These are phyloP conservation scores for Medakamo hakoo DNA, from an alignment of 139 green algal species.

Conservation along the genomic window DNA sequence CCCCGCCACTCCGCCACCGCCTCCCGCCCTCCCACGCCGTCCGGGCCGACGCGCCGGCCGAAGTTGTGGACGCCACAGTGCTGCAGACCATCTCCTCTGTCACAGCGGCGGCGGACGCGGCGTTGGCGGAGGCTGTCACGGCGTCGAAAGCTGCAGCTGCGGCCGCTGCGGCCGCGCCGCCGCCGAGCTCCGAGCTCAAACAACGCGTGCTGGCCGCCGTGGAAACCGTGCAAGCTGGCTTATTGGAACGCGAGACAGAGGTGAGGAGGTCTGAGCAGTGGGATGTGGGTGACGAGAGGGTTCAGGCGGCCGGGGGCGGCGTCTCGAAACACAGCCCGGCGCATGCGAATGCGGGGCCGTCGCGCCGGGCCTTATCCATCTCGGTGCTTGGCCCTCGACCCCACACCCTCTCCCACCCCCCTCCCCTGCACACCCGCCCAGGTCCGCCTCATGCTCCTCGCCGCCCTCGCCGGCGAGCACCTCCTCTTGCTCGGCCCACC, in stretches of 20 bases:
- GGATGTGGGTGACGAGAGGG: background rate
- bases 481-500: conserved; percentile 64
- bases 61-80: conserved; percentile 19
- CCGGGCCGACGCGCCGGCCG: conserved; percentile 19
- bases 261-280: conserved; percentile 16
- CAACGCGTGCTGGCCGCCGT: conserved; percentile 32
- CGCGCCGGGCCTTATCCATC: background rate
- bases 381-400: background rate
- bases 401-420: background rate
- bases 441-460: conserved; percentile 75
- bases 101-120: conserved; percentile 25
- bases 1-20: too few relatives aligned
- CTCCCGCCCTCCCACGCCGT: conserved; percentile 27
- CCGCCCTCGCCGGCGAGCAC: conserved; percentile 73
- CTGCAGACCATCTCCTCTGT: conserved; percentile 44
- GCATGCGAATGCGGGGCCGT: background rate
- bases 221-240: conserved; percentile 43
- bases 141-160: background rate
- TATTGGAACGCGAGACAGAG: conserved; percentile 73
- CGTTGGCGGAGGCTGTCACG: conserved; percentile 11
- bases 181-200: conserved; percentile 14
- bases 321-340: too few relatives aligned
- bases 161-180: background rate
- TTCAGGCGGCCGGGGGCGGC: too few relatives aligned
- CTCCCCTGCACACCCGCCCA: too few relatives aligned